A percentile compares a stretch with the other conserved stretches of the same genome.
These are phyloP conservation scores for Ogataea siamensis DNA, from an alignment of 805 yeast genomes.

Conservation along the genomic window DNA sequence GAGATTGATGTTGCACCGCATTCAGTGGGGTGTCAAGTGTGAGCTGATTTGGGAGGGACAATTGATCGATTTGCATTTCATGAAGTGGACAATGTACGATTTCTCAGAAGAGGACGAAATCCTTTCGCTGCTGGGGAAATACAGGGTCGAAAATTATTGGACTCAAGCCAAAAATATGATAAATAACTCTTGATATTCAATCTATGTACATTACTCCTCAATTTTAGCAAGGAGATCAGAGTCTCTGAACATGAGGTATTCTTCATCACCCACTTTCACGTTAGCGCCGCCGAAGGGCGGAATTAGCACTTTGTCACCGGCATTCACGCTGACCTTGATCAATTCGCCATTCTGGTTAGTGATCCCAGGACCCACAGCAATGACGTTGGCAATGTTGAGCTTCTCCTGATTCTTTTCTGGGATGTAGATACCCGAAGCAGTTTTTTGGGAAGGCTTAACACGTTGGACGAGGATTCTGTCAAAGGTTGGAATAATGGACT, in stretches of 20 bases:
- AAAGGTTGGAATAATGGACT: slow-evolving; percentile 85
- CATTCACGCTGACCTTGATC: slow-evolving; percentile 69
- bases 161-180: slow-evolving; percentile 33
- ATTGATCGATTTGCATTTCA: slow-evolving; percentile 50
- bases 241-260: slow-evolving; percentile 70
- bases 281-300: slow-evolving; percentile 93
- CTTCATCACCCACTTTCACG: slow-evolving; percentile 74
- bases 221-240: slow-evolving; percentile 93
- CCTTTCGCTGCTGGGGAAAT: slow-evolving; percentile 44
- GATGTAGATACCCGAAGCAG: slow-evolving; percentile 89
- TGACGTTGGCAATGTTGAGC: slow-evolving; percentile 86
- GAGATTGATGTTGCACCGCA: slow-evolving; percentile 57
- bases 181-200: background rate
- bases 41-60: slow-evolving; percentile 70
- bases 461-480: slow-evolving; percentile 98
- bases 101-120: slow-evolving; percentile 53
- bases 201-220: slow-evolving; percentile 40
- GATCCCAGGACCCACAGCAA: slow-evolving; percentile 92
- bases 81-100: slow-evolving; percentile 65
- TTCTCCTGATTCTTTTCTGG: slow-evolving; percentile 97
- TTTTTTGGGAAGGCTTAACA: slow-evolving; percentile 84
- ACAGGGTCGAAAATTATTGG: slow-evolving; percentile 62
- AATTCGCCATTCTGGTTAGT: slow-evolving; percentile 66
- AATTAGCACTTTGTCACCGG: slow-evolving; percentile 92
- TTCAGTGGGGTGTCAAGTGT: slow-evolving; percentile 60